Evolutionary conservation across 176 grass and related monocot species (phyloP), one percentile per base, ranked within the genome.

Genomic region (Saccharum officinarum): DNA sequence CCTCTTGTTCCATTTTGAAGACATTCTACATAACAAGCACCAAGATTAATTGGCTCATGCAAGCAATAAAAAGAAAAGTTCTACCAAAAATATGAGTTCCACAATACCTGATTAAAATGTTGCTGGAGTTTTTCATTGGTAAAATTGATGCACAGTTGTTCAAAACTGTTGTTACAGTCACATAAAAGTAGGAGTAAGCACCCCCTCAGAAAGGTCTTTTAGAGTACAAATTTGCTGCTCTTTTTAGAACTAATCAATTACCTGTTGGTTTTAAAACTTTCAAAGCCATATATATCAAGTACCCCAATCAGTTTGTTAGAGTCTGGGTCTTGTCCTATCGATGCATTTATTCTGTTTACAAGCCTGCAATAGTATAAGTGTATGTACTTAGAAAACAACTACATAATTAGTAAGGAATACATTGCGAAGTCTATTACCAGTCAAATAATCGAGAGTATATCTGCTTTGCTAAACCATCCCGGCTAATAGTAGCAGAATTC

Each of bases 251-350:
- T 47, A 46, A 70, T 73, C 66, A 68, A 46, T 90, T 85, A 92
- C 97, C 97, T 98, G 62, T 98, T 98, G 72, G 85, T 95, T 80
- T 95, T 92, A 89, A 98, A 98, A 89, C 93, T 98, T 90, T 98
- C 97, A 82, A 98, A 98, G 8, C 97, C 97, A 88, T 98, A 98
- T 57, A 98, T 98, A 91, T 98, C 97, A 90, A 98, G 97, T 69
- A 98, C 97, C 22, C 97, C 97, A 83, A 98, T 98, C 84, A 98
- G 73, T 75, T 90, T 79, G 47, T 92, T 91, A 2, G 93, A 98
- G 80, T 65, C 86, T 84, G 89, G 84, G 60, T 98, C 97, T 81
- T 98, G 97, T 63, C 97, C 97, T 46, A 98, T 98, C 15, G 93
- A 94, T 78, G 87, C 84, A 92, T 98, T 98, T 79, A 98, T 94